phyloP scores from a whole-genome alignment of 75 land plant species.

The Sequoia sempervirens region DNA sequence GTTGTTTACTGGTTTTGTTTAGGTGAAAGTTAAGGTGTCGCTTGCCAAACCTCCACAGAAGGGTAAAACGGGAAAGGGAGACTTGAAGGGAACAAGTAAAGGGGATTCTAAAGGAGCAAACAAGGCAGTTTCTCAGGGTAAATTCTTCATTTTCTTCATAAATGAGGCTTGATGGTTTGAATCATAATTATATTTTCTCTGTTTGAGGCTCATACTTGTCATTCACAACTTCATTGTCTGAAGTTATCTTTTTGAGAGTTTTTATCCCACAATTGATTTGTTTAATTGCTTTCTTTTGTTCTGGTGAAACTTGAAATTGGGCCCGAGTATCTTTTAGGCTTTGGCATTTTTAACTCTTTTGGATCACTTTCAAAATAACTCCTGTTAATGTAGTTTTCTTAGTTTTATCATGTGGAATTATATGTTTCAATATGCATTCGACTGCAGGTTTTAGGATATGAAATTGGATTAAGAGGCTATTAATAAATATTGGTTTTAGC shows the following conservation, averaged over 20 bases:
- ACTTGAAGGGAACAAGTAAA: neutral
- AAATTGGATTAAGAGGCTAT: neutral
- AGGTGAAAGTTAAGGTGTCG: constrained; percentile 37
- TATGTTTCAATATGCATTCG: neutral
- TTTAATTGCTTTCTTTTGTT: neutral
- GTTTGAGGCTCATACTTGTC: neutral
- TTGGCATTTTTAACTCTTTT: neutral
- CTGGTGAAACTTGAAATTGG: neutral
- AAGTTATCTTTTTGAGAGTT: neutral
- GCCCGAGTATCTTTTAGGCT: neutral
- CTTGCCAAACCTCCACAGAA: constrained; percentile 35
- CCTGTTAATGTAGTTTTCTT: no score
- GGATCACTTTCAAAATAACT: no score
- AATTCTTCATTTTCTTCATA: neutral
- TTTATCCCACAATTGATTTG: neutral
- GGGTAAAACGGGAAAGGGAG: constrained; percentile 21
- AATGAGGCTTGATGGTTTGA: neutral
- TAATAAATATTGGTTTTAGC: no score
- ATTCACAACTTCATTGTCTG: neutral
- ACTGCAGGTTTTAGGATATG: neutral
- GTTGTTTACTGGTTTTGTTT: neutral
- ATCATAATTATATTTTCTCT: neutral
- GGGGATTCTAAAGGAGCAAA: neutral
- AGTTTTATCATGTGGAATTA: neutral
- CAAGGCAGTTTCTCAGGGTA: neutral